Base-by-base conservation (phyloP, 1,284 basidiomycete species). In the Cryptococcus depauperatus region DNA sequence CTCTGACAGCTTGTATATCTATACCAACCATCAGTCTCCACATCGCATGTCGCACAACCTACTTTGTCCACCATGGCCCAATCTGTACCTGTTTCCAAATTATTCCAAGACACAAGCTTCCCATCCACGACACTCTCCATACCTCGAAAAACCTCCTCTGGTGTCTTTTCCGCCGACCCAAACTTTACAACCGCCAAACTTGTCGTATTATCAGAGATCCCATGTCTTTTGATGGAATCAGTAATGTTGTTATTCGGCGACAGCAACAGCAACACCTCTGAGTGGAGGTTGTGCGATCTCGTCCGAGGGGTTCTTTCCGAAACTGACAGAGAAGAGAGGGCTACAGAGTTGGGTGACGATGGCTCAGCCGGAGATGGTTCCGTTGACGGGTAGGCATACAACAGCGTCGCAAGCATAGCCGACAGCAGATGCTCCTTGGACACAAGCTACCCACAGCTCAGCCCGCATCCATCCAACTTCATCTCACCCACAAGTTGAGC, bases 241-340 rank as follows among this genome's bases (percentile, higher is more conserved):
- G 81, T 80, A 45, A 95, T 93, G 64, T 90, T 92, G 57, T 87
- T 85, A 16, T 82, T 85, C 1, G 87, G 85, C 54, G 84, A 86
- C 37, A 95, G 74, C 16, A 78, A 73, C 75, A 84, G 88, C 10
- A 95, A 74, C 42, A 95, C 77, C 66, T 95, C 90, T 0, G 85
- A 88, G 63, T 93, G 66, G 18, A 69, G 43, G 48, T 69, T 69
- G 48, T 69, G 66, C 6, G 64, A 58, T n/a, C 58, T 52, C 0
- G 63, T 64, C 42, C 52, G 54, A 5, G 56, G 56, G 14, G 18
- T 22, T 4, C 53, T 56, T 4, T 52, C 48, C 7, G 39, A 37
- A 7, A 35, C 18, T 14, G 38, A 18, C 5, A 11, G 28, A 18
- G 18, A 14, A 30, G 34, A 33, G 21, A 23, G 32, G 25, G 33